Evolutionary conservation across 805 yeast species (phyloP).

Genomic region (Starmerella apicola): DNA sequence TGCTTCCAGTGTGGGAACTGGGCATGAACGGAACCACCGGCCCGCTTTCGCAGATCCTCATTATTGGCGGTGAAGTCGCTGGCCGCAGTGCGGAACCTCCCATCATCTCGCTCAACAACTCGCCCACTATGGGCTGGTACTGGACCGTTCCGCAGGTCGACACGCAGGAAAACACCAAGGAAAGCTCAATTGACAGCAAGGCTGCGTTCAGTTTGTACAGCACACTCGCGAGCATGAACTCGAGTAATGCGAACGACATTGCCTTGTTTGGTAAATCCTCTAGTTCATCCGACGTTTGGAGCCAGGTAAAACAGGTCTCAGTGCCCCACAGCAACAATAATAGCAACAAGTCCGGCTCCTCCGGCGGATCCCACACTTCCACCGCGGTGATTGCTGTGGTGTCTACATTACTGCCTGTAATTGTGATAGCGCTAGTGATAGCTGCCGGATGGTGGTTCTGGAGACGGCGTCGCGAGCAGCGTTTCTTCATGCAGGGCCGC

Average conservation of each 20-base stretch:
- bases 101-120: conserved; percentile 31
- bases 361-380: no score
- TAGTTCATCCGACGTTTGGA: neutral
- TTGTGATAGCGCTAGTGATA: conserved; percentile 28
- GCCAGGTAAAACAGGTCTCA: neutral
- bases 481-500: conserved; percentile 15
- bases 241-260: neutral
- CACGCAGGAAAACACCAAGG: neutral
- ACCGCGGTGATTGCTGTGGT: conserved; percentile 33
- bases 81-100: conserved; percentile 33
- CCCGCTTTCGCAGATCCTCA: conserved; percentile 29
- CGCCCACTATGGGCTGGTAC: conserved; percentile 33
- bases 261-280: conserved; percentile 2
- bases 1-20: conserved; percentile 40
- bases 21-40: conserved; percentile 11
- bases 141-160: conserved; percentile 24
- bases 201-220: conserved; percentile 16
- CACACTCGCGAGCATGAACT: conserved; percentile 5
- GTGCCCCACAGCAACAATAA: neutral
- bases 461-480: conserved; percentile 21
- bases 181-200: neutral
- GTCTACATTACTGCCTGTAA: conserved; percentile 35
- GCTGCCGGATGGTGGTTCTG: conserved; percentile 25
- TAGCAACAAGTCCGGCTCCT: conserved; percentile 5
- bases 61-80: conserved; percentile 48